Evolutionary conservation across 768 basidiomycete genomes (phyloP).

Genomic region (Kwoniella newhampshirensis): DNA sequence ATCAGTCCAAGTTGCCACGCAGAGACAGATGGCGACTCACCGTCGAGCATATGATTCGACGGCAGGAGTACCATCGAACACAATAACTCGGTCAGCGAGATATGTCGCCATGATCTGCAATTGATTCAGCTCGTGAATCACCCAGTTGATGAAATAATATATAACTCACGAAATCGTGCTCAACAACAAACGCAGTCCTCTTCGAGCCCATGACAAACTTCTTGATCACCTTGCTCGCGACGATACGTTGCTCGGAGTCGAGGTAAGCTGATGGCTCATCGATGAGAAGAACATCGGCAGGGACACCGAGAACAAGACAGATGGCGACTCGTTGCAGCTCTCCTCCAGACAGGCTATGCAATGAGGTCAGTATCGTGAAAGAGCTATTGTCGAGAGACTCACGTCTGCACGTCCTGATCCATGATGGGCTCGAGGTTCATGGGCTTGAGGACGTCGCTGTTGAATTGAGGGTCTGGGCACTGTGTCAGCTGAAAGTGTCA

Average conservation of each 20-base stretch:
- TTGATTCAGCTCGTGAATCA: background rate
- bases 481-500: conserved; percentile 3
- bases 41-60: conserved; percentile 83
- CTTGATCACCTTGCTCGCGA: conserved; percentile 96
- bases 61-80: conserved; percentile 65
- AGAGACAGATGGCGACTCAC: conserved; percentile 58
- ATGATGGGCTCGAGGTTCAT: conserved; percentile 93
- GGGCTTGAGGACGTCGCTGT: conserved; percentile 94
- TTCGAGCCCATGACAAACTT: conserved; percentile 94
- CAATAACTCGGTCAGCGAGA: conserved; percentile 77
- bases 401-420: conserved; percentile 96
- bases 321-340: conserved; percentile 97
- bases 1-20: too few species aligned
- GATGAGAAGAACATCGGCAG: conserved; percentile 78
- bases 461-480: conserved; percentile 82
- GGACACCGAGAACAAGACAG: conserved; percentile 78
- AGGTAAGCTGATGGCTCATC: conserved; percentile 79
- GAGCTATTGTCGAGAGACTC: conserved; percentile 9
- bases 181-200: conserved; percentile 97
- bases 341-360: conserved; percentile 75
- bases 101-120: conserved; percentile 91
- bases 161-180: conserved; percentile 82
- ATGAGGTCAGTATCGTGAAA: conserved; percentile 1
- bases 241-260: conserved; percentile 99
- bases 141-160: background rate